A percentile compares a stretch with the other conserved stretches of the same genome.
These are phyloP conservation scores for Gilbertella persicaria DNA, from an alignment of 371 early-diverging fungal genomes.

Conservation along the genomic window DNA sequence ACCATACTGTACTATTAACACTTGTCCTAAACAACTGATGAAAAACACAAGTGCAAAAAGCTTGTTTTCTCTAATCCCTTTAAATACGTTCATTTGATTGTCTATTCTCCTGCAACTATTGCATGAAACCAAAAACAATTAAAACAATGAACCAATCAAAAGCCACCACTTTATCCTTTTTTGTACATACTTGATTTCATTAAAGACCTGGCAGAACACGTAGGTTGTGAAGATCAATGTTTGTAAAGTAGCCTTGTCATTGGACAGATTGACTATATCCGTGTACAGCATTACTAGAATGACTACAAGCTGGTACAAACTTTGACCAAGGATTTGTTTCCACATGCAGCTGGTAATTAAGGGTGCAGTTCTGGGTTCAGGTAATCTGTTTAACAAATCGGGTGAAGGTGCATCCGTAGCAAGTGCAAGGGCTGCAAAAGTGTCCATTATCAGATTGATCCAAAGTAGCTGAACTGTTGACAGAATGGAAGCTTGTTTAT, in stretches of 20 bases:
- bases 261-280: conserved; percentile 18
- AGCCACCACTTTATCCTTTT: background rate
- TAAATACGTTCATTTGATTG: conserved; percentile 64
- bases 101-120: conserved; percentile 67
- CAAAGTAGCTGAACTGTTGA: conserved; percentile 80
- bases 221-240: conserved; percentile 73
- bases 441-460: conserved; percentile 86
- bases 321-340: conserved; percentile 71
- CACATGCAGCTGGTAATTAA: conserved; percentile 71
- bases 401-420: conserved; percentile 76
- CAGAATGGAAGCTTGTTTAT: conserved; percentile 53
- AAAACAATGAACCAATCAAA: background rate
- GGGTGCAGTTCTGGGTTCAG: conserved; percentile 64
- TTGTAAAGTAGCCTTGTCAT: conserved; percentile 26
- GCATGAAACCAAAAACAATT: background rate
- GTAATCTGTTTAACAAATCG: conserved; percentile 61
- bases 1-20: conserved; percentile 65
- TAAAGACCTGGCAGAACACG: conserved; percentile 74
- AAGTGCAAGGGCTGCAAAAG: conserved; percentile 74
- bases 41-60: conserved; percentile 65
- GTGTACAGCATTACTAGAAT: conserved; percentile 58
- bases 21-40: conserved; percentile 56
- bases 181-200: conserved; percentile 57
- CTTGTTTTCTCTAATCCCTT: conserved; percentile 54
- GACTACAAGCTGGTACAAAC: conserved; percentile 61